Conservation (phyloP, 169 alveolate species). For the Cryptosporidium felis region DNA sequence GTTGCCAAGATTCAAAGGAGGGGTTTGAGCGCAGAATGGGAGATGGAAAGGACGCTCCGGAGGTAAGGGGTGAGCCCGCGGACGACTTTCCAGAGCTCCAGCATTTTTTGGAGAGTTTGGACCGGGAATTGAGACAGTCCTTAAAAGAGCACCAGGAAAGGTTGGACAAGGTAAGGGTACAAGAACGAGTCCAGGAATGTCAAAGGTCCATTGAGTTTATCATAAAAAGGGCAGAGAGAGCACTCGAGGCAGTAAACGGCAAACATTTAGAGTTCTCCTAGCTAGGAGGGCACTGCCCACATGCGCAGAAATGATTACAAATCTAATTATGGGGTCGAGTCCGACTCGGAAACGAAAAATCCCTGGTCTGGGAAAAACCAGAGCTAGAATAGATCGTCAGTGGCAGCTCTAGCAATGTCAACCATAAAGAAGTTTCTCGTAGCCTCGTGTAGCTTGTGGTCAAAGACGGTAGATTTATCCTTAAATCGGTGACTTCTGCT, state of each 20-base stretch:
- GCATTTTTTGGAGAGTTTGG: background rate
- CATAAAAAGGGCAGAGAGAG: background rate
- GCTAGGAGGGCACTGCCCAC: background rate
- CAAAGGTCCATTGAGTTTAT: background rate
- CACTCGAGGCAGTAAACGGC: background rate
- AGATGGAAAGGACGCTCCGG: no score
- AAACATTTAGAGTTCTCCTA: no score
- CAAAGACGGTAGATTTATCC: background rate
- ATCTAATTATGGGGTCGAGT: background rate
- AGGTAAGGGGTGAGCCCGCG: no score
- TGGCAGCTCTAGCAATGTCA: conserved; percentile 70
- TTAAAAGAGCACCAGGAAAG: background rate
- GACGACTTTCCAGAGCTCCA: background rate
- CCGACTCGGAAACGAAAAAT: background rate
- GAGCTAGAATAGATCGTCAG: conserved; percentile 47
- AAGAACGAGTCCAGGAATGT: background rate
- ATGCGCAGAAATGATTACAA: background rate
- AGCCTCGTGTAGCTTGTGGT: conserved; percentile 59
- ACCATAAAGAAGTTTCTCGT: conserved; percentile 63
- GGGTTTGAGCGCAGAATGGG: no score
- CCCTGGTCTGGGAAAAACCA: background rate
- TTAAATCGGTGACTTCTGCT: background rate
- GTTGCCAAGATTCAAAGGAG: no score
- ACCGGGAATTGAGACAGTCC: background rate
- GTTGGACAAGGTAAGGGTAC: background rate